Evolutionary conservation across 208 protist species (phyloP).

Genomic region (Trypanosoma avium): DNA sequence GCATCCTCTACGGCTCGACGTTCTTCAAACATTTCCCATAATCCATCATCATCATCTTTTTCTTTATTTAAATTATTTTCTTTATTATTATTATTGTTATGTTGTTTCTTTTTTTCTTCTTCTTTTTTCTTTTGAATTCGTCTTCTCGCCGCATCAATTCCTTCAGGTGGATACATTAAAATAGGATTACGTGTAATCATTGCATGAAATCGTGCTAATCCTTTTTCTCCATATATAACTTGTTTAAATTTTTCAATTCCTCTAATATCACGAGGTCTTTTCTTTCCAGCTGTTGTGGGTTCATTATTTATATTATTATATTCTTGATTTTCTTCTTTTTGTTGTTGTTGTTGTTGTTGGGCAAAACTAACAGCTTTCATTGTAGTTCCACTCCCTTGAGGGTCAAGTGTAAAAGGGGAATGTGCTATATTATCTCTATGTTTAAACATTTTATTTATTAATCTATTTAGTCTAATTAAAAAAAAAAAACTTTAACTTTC

Average conservation of each 20-base stretch:
- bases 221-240: slow-evolving; percentile 73
- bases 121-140: slow-evolving; percentile 11
- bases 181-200: slow-evolving; percentile 69
- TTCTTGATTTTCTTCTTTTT: too few relatives aligned
- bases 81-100: neutral
- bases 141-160: slow-evolving; percentile 48
- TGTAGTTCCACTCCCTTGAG: slow-evolving; percentile 29
- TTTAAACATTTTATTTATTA: slow-evolving; percentile 44
- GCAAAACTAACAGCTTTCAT: slow-evolving; percentile 13
- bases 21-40: slow-evolving; percentile 24
- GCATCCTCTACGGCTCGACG: slow-evolving; percentile 13
- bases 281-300: slow-evolving; percentile 33
- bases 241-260: slow-evolving; percentile 63
- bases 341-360: slow-evolving; percentile 6
- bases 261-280: slow-evolving; percentile 73
- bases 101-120: neutral
- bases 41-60: neutral
- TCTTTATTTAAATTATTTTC: neutral
- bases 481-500: too few relatives aligned
- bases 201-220: slow-evolving; percentile 71
- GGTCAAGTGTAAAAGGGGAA: slow-evolving; percentile 46
- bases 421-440: slow-evolving; percentile 64
- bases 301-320: neutral
- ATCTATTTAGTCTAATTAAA: neutral
- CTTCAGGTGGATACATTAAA: slow-evolving; percentile 85